Evolutionary conservation across 805 yeast genomes (phyloP).

Genomic region (Yamadazyma kitorensis): DNA sequence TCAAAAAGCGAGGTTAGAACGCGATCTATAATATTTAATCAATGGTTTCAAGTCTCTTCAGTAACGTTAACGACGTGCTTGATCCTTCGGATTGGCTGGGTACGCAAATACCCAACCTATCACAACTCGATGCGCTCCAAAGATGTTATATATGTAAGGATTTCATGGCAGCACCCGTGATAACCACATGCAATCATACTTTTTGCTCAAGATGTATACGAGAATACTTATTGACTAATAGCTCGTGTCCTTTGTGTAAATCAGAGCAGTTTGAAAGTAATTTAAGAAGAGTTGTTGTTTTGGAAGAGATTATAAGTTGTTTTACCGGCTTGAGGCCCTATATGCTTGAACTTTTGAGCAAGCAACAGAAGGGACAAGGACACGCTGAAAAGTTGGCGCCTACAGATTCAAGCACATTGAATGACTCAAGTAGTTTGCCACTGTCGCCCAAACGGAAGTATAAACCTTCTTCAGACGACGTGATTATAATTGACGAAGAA

Average conservation of each 20-base stretch:
- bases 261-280: conserved; percentile 67
- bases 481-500: neutral
- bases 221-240: conserved; percentile 56
- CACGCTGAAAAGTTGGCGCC: neutral
- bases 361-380: no score
- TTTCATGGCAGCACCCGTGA: conserved; percentile 71
- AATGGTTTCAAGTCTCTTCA: no score
- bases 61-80: conserved; percentile 29
- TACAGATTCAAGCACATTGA: neutral
- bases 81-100: conserved; percentile 73
- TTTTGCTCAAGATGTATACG: conserved; percentile 88
- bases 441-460: neutral
- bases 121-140: conserved; percentile 64
- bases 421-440: neutral
- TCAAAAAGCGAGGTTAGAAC: no score
- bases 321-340: conserved; percentile 33
- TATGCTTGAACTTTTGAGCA: conserved; percentile 1
- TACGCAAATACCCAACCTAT: conserved; percentile 53
- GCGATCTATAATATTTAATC: no score
- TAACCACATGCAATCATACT: conserved; percentile 83
- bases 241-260: conserved; percentile 77
- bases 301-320: conserved; percentile 69
- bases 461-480: conserved; percentile 5
- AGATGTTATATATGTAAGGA: conserved; percentile 91
- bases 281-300: conserved; percentile 59